Evolutionary conservation across 2,329 filamentous ascomycete genomes (phyloP), one percentile per base, ranked within the genome.

Genomic region (Claviceps paspali): DNA sequence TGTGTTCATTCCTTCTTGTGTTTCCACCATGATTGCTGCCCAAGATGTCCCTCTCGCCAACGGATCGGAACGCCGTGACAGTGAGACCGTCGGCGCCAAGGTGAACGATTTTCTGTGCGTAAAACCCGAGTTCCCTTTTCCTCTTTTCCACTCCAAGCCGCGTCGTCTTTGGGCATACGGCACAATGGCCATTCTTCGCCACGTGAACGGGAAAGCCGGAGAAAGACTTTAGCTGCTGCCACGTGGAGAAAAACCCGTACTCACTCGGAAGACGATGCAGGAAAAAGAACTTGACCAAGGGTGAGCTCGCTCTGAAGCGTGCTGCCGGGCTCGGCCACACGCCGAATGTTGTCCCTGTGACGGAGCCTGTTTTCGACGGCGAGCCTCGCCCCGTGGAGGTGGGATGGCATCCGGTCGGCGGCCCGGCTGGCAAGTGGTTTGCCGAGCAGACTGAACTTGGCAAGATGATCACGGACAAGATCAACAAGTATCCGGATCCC

Each of bases 371-470:
- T 2, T 39, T 56, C 31, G 45, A 58, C 31, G 54, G 48, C n/a
- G 47, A 49, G 3, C 31, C 50, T 18, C 49, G 56, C 0, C 49
- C 52, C 0, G 69, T 74, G 22, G 57, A 66, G 45, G 62, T 75
- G 19, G 70, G 68, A 17, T 75, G 70, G 70, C 70, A 74, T 49
- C 70, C 70, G 1, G 68, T 75, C 6, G 68, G 62, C 12, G 70
- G 70, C 0, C 53, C 67, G 14, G 67, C 66, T 0, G 70, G 69
- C 29, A 72, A 70, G 45, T 74, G 70, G 69, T 68, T 74, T 35
- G 68, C 69, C 11, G 68, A 74, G 38, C 56, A 67, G 47, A 71
- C 68, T 0, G 64, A 65, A 0, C 48, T 74, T 17, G 70, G 70
- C 3, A 67, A 65, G 51, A 55, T 68, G 56, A 73, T 75, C 41